phyloP scores from a whole-genome alignment of 140 eudicot genomes.

The Stevia rebaudiana region DNA sequence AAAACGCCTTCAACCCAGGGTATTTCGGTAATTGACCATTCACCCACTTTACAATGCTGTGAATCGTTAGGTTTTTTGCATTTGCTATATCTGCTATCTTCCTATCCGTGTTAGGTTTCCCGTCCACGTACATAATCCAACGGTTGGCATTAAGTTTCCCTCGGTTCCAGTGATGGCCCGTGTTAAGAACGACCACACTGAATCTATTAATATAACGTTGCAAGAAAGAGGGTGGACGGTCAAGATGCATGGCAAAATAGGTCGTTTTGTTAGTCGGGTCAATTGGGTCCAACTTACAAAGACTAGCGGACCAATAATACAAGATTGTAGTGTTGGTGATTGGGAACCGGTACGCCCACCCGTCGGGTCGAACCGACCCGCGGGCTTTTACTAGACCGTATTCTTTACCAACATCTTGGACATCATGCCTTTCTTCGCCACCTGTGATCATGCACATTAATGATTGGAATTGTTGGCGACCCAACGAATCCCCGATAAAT shows the following conservation, averaged over 20 bases:
- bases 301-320: conserved; percentile 95
- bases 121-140: conserved; percentile 80
- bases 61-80: conserved; percentile 67
- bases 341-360: conserved; percentile 91
- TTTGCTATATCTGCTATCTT: conserved; percentile 45
- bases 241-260: conserved; percentile 73
- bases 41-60: conserved; percentile 71
- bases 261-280: conserved; percentile 34
- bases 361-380: conserved; percentile 71
- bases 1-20: conserved; percentile 58
- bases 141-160: conserved; percentile 75
- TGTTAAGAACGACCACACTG: conserved; percentile 70
- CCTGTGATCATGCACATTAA: conserved; percentile 86
- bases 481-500: conserved; percentile 83
- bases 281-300: conserved; percentile 63
- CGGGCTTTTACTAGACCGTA: conserved; percentile 71
- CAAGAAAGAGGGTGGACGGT: conserved; percentile 74
- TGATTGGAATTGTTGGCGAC: conserved; percentile 90
- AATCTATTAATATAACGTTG: conserved; percentile 44
- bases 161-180: conserved; percentile 97
- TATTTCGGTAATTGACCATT: conserved; percentile 38
- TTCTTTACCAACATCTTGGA: conserved; percentile 63
- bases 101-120: conserved; percentile 56
- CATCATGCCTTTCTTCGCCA: conserved; percentile 63
- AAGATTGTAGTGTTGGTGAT: conserved; percentile 84